phyloP scores from a whole-genome alignment of 1,139 yeast species.

The Kodamaea arcana region DNA sequence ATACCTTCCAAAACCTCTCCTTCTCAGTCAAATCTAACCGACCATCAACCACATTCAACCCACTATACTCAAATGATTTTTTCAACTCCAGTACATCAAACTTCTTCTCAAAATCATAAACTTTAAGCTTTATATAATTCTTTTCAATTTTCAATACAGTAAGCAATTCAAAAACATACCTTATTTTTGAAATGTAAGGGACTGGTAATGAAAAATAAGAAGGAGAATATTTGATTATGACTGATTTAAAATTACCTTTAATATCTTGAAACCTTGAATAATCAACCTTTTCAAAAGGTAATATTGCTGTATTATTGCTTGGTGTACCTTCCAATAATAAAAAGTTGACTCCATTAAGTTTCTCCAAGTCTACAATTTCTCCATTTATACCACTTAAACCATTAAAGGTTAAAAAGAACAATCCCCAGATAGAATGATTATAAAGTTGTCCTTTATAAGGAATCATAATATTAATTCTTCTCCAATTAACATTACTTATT shows the following conservation, averaged over 20 bases:
- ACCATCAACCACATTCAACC: conserved; percentile 25
- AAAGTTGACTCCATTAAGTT: conserved; percentile 36
- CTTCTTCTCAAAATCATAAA: conserved; percentile 18
- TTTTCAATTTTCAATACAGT: conserved; percentile 17
- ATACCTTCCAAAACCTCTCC: conserved; percentile 32
- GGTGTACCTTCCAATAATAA: conserved; percentile 67
- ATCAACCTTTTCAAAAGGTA: conserved; percentile 35
- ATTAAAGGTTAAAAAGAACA: conserved; percentile 32
- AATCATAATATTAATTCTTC: conserved; percentile 37
- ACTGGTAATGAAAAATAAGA: conserved; percentile 31
- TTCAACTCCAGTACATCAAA: conserved; percentile 17
- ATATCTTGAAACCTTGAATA: conserved; percentile 16
- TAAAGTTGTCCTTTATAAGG: conserved; percentile 41
- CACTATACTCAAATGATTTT: conserved; percentile 27
- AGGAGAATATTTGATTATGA: conserved; percentile 43
- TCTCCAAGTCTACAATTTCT: conserved; percentile 12
- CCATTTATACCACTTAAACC: conserved; percentile 10
- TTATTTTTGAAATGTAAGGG: conserved; percentile 19
- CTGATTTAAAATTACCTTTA: conserved; percentile 39
- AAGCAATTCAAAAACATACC: conserved; percentile 24
- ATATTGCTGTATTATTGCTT: conserved; percentile 57
- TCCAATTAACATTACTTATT: conserved; percentile 22
- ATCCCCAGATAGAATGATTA: conserved; percentile 29
- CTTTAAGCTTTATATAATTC: conserved; percentile 22
- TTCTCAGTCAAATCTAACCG: conserved; percentile 27